A percentile compares a stretch with the other conserved stretches of the same genome.
Evolutionary conservation across 805 yeast genomes (phyloP).

Genomic region (Lipomyces orientalis): DNA sequence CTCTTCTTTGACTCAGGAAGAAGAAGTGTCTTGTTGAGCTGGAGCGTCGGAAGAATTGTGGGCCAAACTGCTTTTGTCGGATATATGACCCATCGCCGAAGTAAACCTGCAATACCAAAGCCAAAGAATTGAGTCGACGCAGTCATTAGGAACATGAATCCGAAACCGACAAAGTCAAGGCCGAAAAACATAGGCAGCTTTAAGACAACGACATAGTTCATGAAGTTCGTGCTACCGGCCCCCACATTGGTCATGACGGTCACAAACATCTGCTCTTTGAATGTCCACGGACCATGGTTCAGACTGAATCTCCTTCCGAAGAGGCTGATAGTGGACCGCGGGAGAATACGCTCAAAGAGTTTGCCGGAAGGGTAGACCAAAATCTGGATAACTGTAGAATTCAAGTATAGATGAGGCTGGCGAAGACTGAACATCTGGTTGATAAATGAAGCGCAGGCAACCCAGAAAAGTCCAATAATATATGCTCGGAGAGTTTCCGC

Average conservation of each 20-base stretch:
- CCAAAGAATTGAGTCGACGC: constrained; percentile 67
- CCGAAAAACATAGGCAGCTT: constrained; percentile 44
- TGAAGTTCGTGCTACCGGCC: constrained; percentile 3
- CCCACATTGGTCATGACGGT: constrained; percentile 47
- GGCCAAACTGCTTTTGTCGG: constrained; percentile 71
- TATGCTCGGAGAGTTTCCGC: constrained; percentile 61
- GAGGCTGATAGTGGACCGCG: constrained; percentile 50
- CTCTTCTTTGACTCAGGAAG: constrained; percentile 50
- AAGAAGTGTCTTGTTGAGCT: constrained; percentile 47
- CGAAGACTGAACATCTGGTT: constrained; percentile 64
- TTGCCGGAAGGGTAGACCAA: constrained; percentile 65
- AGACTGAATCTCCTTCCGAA: constrained; percentile 51
- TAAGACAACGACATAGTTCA: constrained; percentile 12
- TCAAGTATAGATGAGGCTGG: constrained; percentile 57
- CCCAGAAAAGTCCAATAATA: constrained; percentile 56
- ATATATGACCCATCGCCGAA: constrained; percentile 62
- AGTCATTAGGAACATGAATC: constrained; percentile 59
- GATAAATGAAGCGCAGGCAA: constrained; percentile 60
- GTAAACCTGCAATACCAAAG: constrained; percentile 68
- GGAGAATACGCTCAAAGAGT: constrained; percentile 51
- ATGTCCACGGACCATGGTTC: constrained; percentile 68
- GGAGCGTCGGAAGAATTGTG: constrained; percentile 54
- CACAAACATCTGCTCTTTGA: constrained; percentile 68
- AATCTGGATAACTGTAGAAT: constrained; percentile 61
- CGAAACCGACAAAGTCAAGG: constrained; percentile 47